Evolutionary conservation across 257 asterid genomes (phyloP).

Genomic region (Petunia axillaris): DNA sequence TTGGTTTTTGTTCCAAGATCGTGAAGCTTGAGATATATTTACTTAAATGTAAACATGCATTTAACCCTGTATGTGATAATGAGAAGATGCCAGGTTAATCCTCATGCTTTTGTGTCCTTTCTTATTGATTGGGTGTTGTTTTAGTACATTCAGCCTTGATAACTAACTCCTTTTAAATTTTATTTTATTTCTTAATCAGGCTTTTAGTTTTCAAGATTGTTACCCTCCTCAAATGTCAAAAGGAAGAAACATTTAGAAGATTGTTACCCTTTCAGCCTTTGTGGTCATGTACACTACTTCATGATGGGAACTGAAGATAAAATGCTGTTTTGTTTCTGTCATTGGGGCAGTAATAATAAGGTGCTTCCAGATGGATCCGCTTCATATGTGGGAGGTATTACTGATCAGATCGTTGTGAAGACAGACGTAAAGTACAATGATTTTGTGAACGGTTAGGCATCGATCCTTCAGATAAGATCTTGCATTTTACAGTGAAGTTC

Average conservation of each 20-base stretch:
- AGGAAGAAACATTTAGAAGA: background rate
- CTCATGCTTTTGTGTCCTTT: background rate
- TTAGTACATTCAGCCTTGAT: too few relatives aligned
- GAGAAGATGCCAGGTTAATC: background rate
- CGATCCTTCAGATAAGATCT: background rate
- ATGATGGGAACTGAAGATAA: conserved; percentile 6
- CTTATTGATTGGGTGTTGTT: too few relatives aligned
- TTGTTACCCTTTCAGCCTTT: background rate
- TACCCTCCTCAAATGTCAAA: background rate
- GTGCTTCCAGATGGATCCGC: conserved; percentile 20
- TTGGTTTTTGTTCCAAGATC: too few relatives aligned
- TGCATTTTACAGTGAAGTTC: conserved; percentile 20
- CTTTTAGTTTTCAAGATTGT: background rate
- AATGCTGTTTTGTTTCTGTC: conserved; percentile 13
- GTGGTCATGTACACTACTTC: background rate
- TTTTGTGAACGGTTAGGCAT: background rate
- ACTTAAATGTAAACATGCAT: too few relatives aligned
- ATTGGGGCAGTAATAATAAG: conserved; percentile 19
- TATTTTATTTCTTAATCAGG: background rate
- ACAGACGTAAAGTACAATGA: conserved; percentile 1
- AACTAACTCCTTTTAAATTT: background rate
- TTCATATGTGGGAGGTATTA: conserved; percentile 16
- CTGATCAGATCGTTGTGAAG: background rate
- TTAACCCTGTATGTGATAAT: too few relatives aligned
- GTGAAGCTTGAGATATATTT: too few relatives aligned